phyloP scores from a whole-genome alignment of 805 yeast species.

The Ogataea parapolymorpha region DNA sequence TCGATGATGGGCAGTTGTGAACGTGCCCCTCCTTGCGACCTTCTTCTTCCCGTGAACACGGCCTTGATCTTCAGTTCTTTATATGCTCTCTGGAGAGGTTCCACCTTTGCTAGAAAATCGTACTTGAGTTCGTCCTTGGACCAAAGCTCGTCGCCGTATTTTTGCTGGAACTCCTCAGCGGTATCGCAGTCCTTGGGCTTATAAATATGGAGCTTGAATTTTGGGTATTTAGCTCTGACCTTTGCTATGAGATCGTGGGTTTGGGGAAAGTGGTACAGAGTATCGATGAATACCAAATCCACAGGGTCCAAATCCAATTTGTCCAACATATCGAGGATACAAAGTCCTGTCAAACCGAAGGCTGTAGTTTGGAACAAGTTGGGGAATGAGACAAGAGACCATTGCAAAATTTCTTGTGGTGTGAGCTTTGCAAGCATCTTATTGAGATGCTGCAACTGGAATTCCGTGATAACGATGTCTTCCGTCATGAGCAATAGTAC shows the following conservation, averaged over 20 bases:
- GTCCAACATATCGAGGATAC: constrained; percentile 77
- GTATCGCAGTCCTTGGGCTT: constrained; percentile 56
- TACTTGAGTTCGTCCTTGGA: constrained; percentile 74
- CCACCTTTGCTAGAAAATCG: constrained; percentile 87
- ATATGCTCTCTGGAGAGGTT: constrained; percentile 87
- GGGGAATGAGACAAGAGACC: constrained; percentile 86
- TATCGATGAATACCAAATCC: constrained; percentile 83
- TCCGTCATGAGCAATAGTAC: background rate
- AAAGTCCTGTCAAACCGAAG: constrained; percentile 89
- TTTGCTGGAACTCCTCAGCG: constrained; percentile 59
- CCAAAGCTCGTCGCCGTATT: constrained; percentile 81
- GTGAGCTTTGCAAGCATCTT: constrained; percentile 48
- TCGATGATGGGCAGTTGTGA: constrained; percentile 71
- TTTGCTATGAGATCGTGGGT: constrained; percentile 69
- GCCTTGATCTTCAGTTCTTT: constrained; percentile 69
- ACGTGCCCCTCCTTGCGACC: constrained; percentile 86
- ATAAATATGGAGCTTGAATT: constrained; percentile 56
- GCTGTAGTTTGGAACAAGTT: constrained; percentile 88
- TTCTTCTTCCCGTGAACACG: constrained; percentile 88
- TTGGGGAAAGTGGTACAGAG: constrained; percentile 93
- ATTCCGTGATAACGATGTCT: constrained; percentile 19
- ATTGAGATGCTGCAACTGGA: constrained; percentile 66
- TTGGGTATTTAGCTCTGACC: constrained; percentile 55
- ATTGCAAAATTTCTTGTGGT: constrained; percentile 71
- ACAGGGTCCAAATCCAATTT: constrained; percentile 46